phyloP scores from a whole-genome alignment of 2,329 filamentous ascomycete genomes.

The Neofusicoccum sp. region DNA sequence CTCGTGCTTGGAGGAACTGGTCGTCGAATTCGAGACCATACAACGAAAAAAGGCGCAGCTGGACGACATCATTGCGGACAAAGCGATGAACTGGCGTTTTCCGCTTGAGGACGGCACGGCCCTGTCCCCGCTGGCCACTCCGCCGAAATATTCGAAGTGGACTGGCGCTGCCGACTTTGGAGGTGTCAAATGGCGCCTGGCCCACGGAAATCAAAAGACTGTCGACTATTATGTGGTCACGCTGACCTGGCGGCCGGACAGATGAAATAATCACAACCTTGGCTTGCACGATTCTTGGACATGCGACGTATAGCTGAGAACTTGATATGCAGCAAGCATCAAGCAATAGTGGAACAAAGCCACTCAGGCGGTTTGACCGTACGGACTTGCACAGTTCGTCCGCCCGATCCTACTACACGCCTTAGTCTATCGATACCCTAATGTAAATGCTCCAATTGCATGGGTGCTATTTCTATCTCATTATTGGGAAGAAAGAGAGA shows the following conservation, averaged over 20 bases:
- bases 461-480: too few relatives aligned
- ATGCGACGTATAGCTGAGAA: too few relatives aligned
- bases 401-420: too few relatives aligned
- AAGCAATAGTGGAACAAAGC: too few relatives aligned
- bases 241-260: neutral
- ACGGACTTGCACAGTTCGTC: too few relatives aligned
- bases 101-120: neutral
- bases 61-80: conserved; percentile 19
- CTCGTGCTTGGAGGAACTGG: conserved; percentile 15
- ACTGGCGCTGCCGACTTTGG: conserved; percentile 4
- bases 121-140: neutral
- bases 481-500: too few relatives aligned
- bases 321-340: too few relatives aligned
- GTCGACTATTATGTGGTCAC: neutral
- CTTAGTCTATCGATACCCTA: too few relatives aligned
- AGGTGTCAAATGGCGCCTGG: conserved; percentile 8
- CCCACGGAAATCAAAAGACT: neutral
- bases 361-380: too few relatives aligned
- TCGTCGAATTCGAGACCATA: conserved; percentile 24
- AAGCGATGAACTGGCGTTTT: conserved; percentile 1
- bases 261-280: neutral
- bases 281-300: too few relatives aligned
- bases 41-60: conserved; percentile 23
- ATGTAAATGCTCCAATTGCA: too few relatives aligned
- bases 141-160: neutral